Evolutionary conservation across 2,329 filamentous ascomycete genomes (phyloP).

Genomic region (Coniochaeta sp.): DNA sequence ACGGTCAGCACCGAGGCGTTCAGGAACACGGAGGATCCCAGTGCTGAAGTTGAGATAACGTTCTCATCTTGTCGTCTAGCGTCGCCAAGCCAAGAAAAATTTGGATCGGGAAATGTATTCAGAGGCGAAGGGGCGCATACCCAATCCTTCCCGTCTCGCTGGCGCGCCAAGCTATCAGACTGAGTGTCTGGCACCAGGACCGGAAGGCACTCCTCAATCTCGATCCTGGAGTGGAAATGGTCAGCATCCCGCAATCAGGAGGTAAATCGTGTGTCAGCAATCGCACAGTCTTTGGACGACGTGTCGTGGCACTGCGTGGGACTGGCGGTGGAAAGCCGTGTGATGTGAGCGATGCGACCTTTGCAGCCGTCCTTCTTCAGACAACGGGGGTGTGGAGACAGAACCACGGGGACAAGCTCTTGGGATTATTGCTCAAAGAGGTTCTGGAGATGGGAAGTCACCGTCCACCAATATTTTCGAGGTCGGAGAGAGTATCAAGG

Average conservation of each 20-base stretch:
- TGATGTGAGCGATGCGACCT: not conserved
- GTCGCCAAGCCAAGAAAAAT: too few species aligned
- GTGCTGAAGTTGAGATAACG: too few species aligned
- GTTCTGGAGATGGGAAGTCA: not conserved
- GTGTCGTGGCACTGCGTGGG: not conserved
- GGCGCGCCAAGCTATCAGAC: not conserved
- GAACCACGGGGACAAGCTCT: not conserved
- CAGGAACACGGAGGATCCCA: too few species aligned
- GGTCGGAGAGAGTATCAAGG: not conserved
- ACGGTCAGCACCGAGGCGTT: too few species aligned
- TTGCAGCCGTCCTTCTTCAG: not conserved
- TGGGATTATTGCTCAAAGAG: not conserved
- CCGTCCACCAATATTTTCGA: not conserved
- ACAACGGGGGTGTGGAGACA: not conserved
- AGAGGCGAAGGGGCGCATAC: too few species aligned
- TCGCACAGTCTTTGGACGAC: not conserved
- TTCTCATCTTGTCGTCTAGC: too few species aligned
- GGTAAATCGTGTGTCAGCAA: not conserved
- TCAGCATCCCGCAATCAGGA: not conserved
- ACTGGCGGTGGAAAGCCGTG: not conserved
- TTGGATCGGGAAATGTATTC: too few species aligned
- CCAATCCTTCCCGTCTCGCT: too few species aligned
- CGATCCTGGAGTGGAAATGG: not conserved
- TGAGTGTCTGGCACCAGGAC: not conserved
- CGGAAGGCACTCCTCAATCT: not conserved